Evolutionary conservation across 164 flowering plant genomes (phyloP).

Genomic region (Vitis cinerea): DNA sequence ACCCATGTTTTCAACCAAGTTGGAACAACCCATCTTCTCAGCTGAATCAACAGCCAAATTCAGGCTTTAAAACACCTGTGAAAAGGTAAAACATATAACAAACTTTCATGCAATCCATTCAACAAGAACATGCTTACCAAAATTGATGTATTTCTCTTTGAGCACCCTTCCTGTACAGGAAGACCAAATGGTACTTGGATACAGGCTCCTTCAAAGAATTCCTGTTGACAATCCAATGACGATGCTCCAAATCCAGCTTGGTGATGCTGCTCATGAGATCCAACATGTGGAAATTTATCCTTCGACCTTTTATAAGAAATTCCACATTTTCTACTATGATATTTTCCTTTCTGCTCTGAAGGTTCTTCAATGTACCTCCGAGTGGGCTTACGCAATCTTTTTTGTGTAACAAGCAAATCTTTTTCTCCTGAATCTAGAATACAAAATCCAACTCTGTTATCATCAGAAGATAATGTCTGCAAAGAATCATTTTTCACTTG

Average conservation of each 20-base stretch:
- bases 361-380: slow-evolving; percentile 60
- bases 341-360: slow-evolving; percentile 28
- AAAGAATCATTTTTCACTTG: slow-evolving; percentile 11
- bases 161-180: slow-evolving; percentile 27
- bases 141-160: slow-evolving; percentile 23
- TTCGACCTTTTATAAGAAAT: slow-evolving; percentile 11
- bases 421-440: slow-evolving; percentile 18
- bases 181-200: slow-evolving; percentile 58
- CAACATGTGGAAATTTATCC: slow-evolving; percentile 20
- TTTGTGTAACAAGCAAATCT: slow-evolving; percentile 21
- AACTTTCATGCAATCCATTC: not conserved
- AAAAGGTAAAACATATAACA: not conserved
- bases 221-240: slow-evolving; percentile 20
- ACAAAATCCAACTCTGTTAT: slow-evolving; percentile 7
- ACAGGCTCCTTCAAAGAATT: slow-evolving; percentile 33
- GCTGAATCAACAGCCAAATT: not conserved
- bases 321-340: slow-evolving; percentile 23
- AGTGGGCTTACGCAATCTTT: slow-evolving; percentile 55
- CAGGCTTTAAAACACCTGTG: not conserved
- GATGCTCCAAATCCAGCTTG: slow-evolving; percentile 20
- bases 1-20: not conserved
- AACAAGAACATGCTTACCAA: slow-evolving; percentile 23
- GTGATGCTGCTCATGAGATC: slow-evolving; percentile 23
- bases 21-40: not conserved
- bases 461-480: slow-evolving; percentile 13